phyloP scores from a whole-genome alignment of 2,329 filamentous ascomycete species.

The Monosporascus sp. region DNA sequence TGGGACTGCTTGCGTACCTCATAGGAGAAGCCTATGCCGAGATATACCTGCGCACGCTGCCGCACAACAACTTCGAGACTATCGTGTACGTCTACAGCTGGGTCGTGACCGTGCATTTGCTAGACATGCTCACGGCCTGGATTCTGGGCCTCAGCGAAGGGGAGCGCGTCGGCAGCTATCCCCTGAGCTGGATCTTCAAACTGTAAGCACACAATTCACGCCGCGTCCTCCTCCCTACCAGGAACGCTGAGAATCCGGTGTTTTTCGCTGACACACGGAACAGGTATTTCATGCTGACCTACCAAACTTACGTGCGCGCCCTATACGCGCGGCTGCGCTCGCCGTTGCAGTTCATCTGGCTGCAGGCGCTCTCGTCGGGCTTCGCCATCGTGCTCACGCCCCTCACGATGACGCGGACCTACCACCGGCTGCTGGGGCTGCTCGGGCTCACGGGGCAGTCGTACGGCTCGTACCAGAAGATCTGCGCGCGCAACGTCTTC shows the following conservation, averaged over 20 bases:
- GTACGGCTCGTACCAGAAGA: constrained; percentile 60
- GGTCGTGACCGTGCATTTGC: constrained; percentile 59
- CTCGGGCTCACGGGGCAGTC: constrained; percentile 53
- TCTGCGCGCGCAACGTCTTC: constrained; percentile 61
- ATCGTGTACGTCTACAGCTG: constrained; percentile 67
- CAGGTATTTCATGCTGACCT: constrained; percentile 63
- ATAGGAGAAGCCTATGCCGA: constrained; percentile 65
- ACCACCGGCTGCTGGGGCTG: constrained; percentile 49
- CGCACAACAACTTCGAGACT: constrained; percentile 61
- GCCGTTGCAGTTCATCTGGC: constrained; percentile 58
- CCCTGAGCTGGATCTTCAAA: constrained; percentile 67
- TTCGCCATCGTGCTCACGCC: constrained; percentile 59
- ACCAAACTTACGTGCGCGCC: constrained; percentile 66
- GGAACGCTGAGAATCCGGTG: neutral
- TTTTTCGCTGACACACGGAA: constrained; percentile 8
- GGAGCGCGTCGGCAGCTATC: constrained; percentile 63
- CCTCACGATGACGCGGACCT: constrained; percentile 54
- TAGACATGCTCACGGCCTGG: constrained; percentile 61
- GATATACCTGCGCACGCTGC: constrained; percentile 61
- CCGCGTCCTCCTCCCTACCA: constrained; percentile 1
- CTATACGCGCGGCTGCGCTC: constrained; percentile 63
- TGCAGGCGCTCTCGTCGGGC: constrained; percentile 59
- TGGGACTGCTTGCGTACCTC: constrained; percentile 60
- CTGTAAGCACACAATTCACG: constrained; percentile 38
- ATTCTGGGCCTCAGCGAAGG: constrained; percentile 61